Conservation (phyloP, 306 rosid species). For the Luffa acutangula region DNA sequence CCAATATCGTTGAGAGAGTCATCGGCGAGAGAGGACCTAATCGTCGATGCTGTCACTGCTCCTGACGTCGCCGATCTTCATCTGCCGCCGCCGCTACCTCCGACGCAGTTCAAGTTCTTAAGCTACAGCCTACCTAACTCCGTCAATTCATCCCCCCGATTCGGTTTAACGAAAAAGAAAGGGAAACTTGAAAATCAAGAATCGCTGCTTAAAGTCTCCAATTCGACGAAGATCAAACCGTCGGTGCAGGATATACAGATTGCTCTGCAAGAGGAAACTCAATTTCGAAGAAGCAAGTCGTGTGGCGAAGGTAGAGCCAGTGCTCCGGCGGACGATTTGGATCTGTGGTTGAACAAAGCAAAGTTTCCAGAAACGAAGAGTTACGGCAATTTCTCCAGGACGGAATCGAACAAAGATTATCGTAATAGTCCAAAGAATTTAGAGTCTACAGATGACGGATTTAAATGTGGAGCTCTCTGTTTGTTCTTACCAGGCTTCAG, state of each 20-base stretch:
- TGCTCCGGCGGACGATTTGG: slow-evolving; percentile 40
- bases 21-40: slow-evolving; percentile 8
- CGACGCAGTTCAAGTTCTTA: slow-evolving; percentile 50
- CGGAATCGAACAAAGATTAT: slow-evolving; percentile 22
- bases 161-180: slow-evolving; percentile 29
- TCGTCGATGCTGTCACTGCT: slow-evolving; percentile 20
- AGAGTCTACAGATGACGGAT: slow-evolving; percentile 20
- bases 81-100: slow-evolving; percentile 42
- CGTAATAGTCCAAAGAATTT: slow-evolving; percentile 19
- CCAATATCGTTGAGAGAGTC: slow-evolving; percentile 49
- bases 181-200: slow-evolving; percentile 19
- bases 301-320: slow-evolving; percentile 35
- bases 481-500: slow-evolving; percentile 60
- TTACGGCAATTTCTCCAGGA: slow-evolving; percentile 19
- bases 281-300: slow-evolving; percentile 50
- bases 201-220: slow-evolving; percentile 20
- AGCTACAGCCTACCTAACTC: slow-evolving; percentile 76
- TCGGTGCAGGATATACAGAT: background rate
- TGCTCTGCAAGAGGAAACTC: slow-evolving; percentile 19
- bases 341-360: slow-evolving; percentile 40
- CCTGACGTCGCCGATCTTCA: slow-evolving; percentile 17
- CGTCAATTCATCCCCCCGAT: slow-evolving; percentile 42
- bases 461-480: slow-evolving; percentile 70
- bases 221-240: slow-evolving; percentile 13
- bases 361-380: slow-evolving; percentile 16